Percentiles rank a stretch among this genome's conserved stretches.
Evolutionary conservation across 257 asterid species (phyloP).

Genomic region (Rauvolfia tetraphylla): DNA sequence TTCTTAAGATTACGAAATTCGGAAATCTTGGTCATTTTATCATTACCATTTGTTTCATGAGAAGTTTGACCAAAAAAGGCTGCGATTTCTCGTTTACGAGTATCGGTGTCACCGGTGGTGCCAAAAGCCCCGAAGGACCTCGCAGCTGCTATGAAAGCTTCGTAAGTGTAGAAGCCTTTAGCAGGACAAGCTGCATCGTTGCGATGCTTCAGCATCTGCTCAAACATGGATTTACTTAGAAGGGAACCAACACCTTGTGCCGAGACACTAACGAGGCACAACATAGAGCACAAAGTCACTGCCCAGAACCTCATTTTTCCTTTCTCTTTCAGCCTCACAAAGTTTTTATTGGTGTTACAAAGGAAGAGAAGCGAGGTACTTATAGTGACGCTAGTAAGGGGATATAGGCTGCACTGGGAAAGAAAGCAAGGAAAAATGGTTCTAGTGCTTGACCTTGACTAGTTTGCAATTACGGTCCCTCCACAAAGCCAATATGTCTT

Average conservation of each 20-base stretch:
- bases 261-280: slow-evolving; percentile 9
- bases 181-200: slow-evolving; percentile 29
- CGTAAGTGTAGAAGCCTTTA: slow-evolving; percentile 31
- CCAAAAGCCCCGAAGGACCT: slow-evolving; percentile 25
- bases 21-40: neutral
- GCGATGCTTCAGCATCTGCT: slow-evolving; percentile 24
- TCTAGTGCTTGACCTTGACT: too few species aligned
- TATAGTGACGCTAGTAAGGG: too few species aligned
- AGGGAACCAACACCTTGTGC: slow-evolving; percentile 26
- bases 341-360: slow-evolving; percentile 3
- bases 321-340: too few species aligned
- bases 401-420: too few species aligned
- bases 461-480: too few species aligned
- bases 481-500: too few species aligned
- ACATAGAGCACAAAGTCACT: slow-evolving; percentile 7
- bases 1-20: too few species aligned
- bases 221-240: slow-evolving; percentile 17
- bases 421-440: too few species aligned
- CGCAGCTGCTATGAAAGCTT: slow-evolving; percentile 30
- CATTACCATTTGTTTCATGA: slow-evolving; percentile 29
- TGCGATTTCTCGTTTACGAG: slow-evolving; percentile 33
- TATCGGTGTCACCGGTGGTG: slow-evolving; percentile 24
- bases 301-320: slow-evolving; percentile 13
- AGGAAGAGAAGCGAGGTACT: neutral
- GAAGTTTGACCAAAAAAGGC: slow-evolving; percentile 39